Base-by-base conservation (phyloP, 1,284 basidiomycete genomes). In the Ceratobasidium sp. region DNA sequence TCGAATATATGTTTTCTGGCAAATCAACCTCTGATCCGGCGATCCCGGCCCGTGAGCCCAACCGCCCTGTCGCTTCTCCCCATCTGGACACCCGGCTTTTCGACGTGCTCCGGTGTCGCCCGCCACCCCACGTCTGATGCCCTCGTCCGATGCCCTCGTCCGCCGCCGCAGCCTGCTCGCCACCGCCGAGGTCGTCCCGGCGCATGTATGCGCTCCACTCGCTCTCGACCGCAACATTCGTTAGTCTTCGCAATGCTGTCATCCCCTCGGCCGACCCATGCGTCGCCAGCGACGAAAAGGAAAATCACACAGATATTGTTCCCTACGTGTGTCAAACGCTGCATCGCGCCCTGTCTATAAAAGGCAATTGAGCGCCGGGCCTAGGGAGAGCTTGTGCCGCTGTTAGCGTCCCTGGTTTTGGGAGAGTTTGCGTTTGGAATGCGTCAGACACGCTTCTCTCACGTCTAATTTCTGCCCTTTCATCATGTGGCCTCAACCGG, bases 391-490 rank as follows among this genome's bases (percentile, higher is more conserved):
- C 54, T 28, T 48, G 40, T 28, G 1, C 5, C 25, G 53, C 48
- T 30, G 42, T 40, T 14, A 59, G 54, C 33, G 54, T 59, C 54
- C 25, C 54, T 9, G 6, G 18, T n/a, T 23, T 70, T 44, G 38
- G 53, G 54, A 25, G 38, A 58, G 40, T 70, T 70, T 70, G 54
- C 18, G 28, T 40, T 59, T 48, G 33, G 30, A 60, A 44, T 46
- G 54, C 54, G 53, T 59, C 66, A 58, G 51, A 67, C 25, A 4
- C 11, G 66, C 66, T 70, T 70, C 66, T 70, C 49, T 36, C 66
- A 70, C 66, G 66, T 70, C 66, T 70, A 70, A 59, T 70, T 70
- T 59, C 28, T 54, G 28, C 42, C 28, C 42, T 70, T 70, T 30
- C 33, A 44, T 28, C 54, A 18, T 14, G 25, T 21, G 46, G 62